Conservation (phyloP, 257 asterid species). For the Agastache rugosa region DNA sequence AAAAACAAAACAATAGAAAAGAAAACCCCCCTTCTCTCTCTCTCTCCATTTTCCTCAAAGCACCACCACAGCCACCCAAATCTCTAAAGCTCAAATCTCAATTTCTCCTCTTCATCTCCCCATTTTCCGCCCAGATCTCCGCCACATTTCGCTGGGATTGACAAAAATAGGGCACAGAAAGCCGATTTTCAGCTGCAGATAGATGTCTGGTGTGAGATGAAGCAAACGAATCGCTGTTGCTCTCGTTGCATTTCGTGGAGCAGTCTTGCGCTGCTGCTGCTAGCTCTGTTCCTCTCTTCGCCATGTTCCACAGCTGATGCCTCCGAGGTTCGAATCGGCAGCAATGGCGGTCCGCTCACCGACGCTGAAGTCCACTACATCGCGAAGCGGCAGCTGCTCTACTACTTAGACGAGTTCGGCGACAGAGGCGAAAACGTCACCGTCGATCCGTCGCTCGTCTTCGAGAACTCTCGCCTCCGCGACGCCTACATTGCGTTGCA, state of each 20-base stretch:
- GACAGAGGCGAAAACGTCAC: conserved; percentile 75
- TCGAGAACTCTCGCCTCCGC: conserved; percentile 67
- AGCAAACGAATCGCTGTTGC: conserved; percentile 41
- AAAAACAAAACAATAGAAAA: conserved; percentile 22
- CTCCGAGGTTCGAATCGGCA: conserved; percentile 31
- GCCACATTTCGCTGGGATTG: conserved; percentile 5
- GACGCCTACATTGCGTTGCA: conserved; percentile 85
- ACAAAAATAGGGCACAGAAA: background rate
- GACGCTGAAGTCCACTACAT: conserved; percentile 63
- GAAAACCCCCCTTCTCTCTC: background rate
- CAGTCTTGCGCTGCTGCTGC: conserved; percentile 34
- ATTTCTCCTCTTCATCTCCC: background rate
- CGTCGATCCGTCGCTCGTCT: conserved; percentile 68
- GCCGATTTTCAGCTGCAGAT: conserved; percentile 45
- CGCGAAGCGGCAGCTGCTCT: conserved; percentile 68
- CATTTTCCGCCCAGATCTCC: conserved; percentile 40
- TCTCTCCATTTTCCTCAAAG: conserved; percentile 28
- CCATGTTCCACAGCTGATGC: conserved; percentile 28
- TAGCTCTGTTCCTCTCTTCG: conserved; percentile 27
- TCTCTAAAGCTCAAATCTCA: conserved; percentile 34
- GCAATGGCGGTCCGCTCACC: conserved; percentile 66
- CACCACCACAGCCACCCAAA: conserved; percentile 39
- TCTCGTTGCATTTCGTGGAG: conserved; percentile 34
- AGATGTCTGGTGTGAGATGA: conserved; percentile 91
- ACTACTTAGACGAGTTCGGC: conserved; percentile 78